Evolutionary conservation across 1,139 yeast genomes (phyloP).

Genomic region (Tardiomyces digboiensis): DNA sequence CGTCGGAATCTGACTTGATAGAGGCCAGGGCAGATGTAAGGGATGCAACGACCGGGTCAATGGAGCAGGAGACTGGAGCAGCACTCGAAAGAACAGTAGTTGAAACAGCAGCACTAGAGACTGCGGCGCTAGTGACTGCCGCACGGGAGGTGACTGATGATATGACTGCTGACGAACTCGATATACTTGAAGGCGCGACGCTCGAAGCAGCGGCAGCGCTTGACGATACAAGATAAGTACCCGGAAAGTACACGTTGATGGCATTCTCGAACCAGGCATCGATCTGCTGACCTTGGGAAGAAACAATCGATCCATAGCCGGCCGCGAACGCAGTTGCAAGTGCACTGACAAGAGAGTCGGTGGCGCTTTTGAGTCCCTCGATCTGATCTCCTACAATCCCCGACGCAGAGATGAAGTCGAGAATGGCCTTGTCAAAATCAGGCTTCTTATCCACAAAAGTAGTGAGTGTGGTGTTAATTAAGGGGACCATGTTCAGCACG

Average conservation of each 20-base stretch:
- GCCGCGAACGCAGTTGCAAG: slow-evolving; percentile 7
- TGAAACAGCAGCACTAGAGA: not conserved
- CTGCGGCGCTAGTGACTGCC: not conserved
- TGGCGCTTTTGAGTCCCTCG: slow-evolving; percentile 6
- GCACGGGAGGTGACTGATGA: not conserved
- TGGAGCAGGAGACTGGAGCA: not conserved
- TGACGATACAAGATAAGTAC: too few species aligned
- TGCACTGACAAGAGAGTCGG: slow-evolving; percentile 7
- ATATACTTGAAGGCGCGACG: too few species aligned
- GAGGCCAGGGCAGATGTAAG: not conserved
- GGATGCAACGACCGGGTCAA: not conserved
- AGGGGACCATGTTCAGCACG: slow-evolving; percentile 8
- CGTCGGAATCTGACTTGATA: not conserved
- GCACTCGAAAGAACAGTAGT: not conserved
- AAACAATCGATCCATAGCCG: slow-evolving; percentile 5
- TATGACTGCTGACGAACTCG: not conserved
- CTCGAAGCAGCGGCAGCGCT: too few species aligned
- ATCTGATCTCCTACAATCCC: slow-evolving; percentile 10
- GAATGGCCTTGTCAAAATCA: slow-evolving; percentile 12
- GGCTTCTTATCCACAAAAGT: slow-evolving; percentile 11
- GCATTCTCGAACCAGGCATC: slow-evolving; percentile 12
- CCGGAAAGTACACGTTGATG: slow-evolving; percentile 3
- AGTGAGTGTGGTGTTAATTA: slow-evolving; percentile 8
- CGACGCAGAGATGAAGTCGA: slow-evolving; percentile 11
- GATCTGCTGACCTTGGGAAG: slow-evolving; percentile 7